A percentile compares a stretch with the other conserved stretches of the same genome.
Evolutionary conservation across 768 basidiomycete species (phyloP).

Genomic region (Suillus subalutaceus): DNA sequence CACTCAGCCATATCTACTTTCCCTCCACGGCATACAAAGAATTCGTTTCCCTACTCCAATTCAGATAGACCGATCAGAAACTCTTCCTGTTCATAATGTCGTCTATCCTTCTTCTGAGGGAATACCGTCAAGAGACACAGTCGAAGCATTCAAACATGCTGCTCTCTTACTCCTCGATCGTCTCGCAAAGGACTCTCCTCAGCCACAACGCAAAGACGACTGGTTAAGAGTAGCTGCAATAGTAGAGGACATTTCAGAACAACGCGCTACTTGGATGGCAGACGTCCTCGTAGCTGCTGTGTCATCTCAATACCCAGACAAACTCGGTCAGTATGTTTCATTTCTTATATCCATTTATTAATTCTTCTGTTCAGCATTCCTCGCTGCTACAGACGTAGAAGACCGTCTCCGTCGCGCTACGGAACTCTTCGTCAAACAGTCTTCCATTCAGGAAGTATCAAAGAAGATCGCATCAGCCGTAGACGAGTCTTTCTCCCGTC

Average conservation of each 20-base stretch:
- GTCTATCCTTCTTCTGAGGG: constrained; percentile 46
- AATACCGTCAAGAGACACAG: constrained; percentile 53
- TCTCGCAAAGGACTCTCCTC: constrained; percentile 46
- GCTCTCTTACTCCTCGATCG: constrained; percentile 70
- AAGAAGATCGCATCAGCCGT: constrained; percentile 81
- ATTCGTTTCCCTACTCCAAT: constrained; percentile 54
- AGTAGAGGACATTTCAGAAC: constrained; percentile 71
- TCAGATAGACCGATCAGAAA: constrained; percentile 30
- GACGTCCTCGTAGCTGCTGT: constrained; percentile 66
- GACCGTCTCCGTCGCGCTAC: constrained; percentile 69
- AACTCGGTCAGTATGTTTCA: constrained; percentile 54
- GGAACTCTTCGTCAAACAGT: constrained; percentile 71
- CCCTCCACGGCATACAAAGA: constrained; percentile 72
- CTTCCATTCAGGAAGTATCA: constrained; percentile 79
- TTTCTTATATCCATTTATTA: constrained; percentile 1
- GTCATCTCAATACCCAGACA: constrained; percentile 69
- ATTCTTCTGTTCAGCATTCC: constrained; percentile 46
- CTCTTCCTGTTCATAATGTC: constrained; percentile 45
- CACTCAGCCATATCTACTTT: constrained; percentile 66
- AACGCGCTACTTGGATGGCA: constrained; percentile 72
- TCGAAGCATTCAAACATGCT: constrained; percentile 70
- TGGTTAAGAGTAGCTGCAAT: constrained; percentile 71
- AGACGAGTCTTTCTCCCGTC: constrained; percentile 83
- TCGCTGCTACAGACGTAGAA: constrained; percentile 60
- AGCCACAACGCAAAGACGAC: constrained; percentile 59